These are phyloP conservation scores for Ascochyta rabiei DNA, from an alignment of 2,329 filamentous ascomycete genomes.

Conservation along the genomic window DNA sequence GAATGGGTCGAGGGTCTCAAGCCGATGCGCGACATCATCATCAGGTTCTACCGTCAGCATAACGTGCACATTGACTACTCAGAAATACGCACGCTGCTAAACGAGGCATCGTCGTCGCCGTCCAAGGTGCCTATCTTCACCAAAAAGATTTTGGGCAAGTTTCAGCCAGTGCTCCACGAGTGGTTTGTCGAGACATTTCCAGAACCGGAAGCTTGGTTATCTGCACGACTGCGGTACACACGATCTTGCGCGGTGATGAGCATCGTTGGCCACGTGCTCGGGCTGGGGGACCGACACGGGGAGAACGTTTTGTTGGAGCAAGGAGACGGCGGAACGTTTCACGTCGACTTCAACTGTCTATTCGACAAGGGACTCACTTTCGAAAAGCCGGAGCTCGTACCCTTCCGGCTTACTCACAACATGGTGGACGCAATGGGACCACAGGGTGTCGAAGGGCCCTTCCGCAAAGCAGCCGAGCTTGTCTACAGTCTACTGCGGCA, in stretches of 20 bases:
- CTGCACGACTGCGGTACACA: constrained; percentile 85
- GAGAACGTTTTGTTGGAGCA: constrained; percentile 97
- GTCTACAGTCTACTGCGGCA: constrained; percentile 83
- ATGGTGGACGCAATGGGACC: constrained; percentile 98
- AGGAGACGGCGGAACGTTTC: constrained; percentile 89
- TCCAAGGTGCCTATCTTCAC: constrained; percentile 75
- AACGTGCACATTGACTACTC: constrained; percentile 68
- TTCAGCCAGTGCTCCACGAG: constrained; percentile 82
- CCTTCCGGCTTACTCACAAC: constrained; percentile 96
- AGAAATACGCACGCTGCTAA: constrained; percentile 67
- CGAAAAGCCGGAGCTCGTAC: constrained; percentile 90
- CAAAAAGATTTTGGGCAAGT: constrained; percentile 69
- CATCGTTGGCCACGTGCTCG: constrained; percentile 96
- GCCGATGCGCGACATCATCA: constrained; percentile 88
- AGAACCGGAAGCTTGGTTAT: constrained; percentile 90
- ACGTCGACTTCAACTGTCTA: constrained; percentile 99
- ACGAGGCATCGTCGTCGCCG: constrained; percentile 68
- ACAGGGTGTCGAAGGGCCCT: constrained; percentile 90
- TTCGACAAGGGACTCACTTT: constrained; percentile 98
- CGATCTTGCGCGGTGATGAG: constrained; percentile 97
- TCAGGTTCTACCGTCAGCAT: constrained; percentile 77
- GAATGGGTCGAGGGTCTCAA: constrained; percentile 98
- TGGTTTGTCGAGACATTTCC: constrained; percentile 98
- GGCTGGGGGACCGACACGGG: constrained; percentile 90
- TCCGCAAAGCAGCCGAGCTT: constrained; percentile 87